A percentile compares a stretch with the other conserved stretches of the same genome.
These are phyloP conservation scores for Salpingoeca rosetta DNA, from an alignment of 78 protist species.

Conservation along the genomic window DNA sequence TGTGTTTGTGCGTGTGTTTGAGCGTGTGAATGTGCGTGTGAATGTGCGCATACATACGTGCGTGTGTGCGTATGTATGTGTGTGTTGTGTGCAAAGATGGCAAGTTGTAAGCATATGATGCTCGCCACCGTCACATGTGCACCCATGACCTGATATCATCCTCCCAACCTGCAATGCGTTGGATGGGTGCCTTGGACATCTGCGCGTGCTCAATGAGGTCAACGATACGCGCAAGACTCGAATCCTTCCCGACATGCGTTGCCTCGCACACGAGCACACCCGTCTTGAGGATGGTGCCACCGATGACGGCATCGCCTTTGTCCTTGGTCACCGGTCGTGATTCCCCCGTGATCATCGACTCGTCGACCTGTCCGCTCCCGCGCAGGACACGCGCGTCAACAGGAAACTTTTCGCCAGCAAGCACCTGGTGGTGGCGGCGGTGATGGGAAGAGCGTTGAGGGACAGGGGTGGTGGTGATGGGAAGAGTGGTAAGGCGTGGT, in stretches of 20 bases:
- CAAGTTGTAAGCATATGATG: not conserved
- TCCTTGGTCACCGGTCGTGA: constrained; percentile 58
- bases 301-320: constrained; percentile 64
- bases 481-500: too few relatives aligned
- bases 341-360: constrained; percentile 91
- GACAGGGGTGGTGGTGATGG: too few relatives aligned
- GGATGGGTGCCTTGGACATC: constrained; percentile 49
- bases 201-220: constrained; percentile 86
- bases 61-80: constrained; percentile 25
- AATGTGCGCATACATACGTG: too few relatives aligned
- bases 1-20: too few relatives aligned
- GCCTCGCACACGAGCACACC: constrained; percentile 53
- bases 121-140: not conserved
- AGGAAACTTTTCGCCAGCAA: constrained; percentile 1
- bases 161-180: constrained; percentile 18
- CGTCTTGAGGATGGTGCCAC: constrained; percentile 74
- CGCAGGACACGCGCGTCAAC: not conserved
- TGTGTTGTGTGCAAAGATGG: too few relatives aligned
- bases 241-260: constrained; percentile 62
- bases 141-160: not conserved
- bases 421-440: not conserved
- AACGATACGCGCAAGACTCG: constrained; percentile 68
- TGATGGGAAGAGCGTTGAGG: not conserved
- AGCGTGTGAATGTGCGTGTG: too few relatives aligned
- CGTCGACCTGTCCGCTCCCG: constrained; percentile 52